Evolutionary conservation across 164 flowering plant genomes (phyloP), one percentile per base, ranked within the genome.

Genomic region (Nymphaea thermarum): DNA sequence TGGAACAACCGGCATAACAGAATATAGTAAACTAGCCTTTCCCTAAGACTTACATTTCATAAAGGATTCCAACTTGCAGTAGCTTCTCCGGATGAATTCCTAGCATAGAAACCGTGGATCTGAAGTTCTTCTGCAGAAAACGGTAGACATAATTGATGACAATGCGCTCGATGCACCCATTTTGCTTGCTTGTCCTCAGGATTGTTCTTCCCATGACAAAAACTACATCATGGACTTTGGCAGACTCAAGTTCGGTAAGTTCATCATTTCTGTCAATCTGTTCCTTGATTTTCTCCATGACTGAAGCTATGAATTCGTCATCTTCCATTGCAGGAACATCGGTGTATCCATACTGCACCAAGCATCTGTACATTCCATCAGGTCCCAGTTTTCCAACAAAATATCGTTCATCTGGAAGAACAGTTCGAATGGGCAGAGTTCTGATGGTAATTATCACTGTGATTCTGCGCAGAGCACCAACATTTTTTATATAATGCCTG

Each of bases 51-150:
- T 57, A 75, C 12, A 75, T 65, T 60, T 78, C 76, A 64, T 78
- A 78, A 3, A 70, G 64, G 74, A 75, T 75, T 16, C 80, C 80
- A 42, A 72, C 72, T 62, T 75, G 78, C 62, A 78, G 53, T 7
- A 73, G 62, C 64, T 71, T 67, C 41, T 36, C 59, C 41, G 74
- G 71, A 5, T 78, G 78, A 15, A 70, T 44, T 45, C 43, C 65
- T 60, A 72, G 62, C 12, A 72, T 55, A 18, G 76, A 75, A 66
- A 75, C 67, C 11, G 78, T 59, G 4, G 76, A 45, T 61, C 72
- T 72, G 63, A 66, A 71, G 43, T 77, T 77, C 73, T 70, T 73
- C 51, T 75, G 76, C 6, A 75, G 66, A 57, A 75, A 72, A 36
- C 78, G 65, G 57, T 75, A 78, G 3, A 72, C 4, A 43, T 36